A percentile compares a stretch with the other conserved stretches of the same genome.
These are phyloP conservation scores for Fusarium continuum DNA, from an alignment of 2,329 filamentous ascomycete species.

Conservation along the genomic window DNA sequence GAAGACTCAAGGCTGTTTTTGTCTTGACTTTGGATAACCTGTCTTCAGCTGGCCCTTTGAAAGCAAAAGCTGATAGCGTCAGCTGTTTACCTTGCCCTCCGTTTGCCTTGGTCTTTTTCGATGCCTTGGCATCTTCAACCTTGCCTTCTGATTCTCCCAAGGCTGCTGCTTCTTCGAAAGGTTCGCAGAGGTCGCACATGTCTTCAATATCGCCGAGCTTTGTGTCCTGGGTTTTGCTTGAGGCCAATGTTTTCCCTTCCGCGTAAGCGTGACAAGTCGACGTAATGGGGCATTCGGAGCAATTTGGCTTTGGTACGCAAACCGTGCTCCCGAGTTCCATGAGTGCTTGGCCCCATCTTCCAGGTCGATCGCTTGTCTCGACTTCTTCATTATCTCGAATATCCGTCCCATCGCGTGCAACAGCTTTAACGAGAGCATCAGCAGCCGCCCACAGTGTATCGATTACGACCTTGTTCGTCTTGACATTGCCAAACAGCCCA, in stretches of 20 bases:
- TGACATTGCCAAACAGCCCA: conserved; percentile 65
- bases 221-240: conserved; percentile 6
- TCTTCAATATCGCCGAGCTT: conserved; percentile 60
- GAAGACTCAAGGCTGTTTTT: conserved; percentile 7
- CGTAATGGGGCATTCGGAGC: conserved; percentile 60
- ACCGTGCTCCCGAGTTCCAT: conserved; percentile 73
- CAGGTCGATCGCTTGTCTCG: conserved; percentile 60
- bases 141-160: conserved; percentile 32
- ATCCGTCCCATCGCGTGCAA: conserved; percentile 52
- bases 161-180: conserved; percentile 51
- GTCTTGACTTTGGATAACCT: conserved; percentile 16
- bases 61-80: conserved; percentile 50
- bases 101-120: conserved; percentile 25
- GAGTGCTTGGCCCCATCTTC: conserved; percentile 70
- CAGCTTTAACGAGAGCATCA: conserved; percentile 61
- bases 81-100: conserved; percentile 35
- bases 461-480: conserved; percentile 61
- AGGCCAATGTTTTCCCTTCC: conserved; percentile 54
- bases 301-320: conserved; percentile 68
- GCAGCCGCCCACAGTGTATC: conserved; percentile 68
- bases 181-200: conserved; percentile 58
- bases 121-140: background rate
- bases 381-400: conserved; percentile 37
- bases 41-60: conserved; percentile 36
- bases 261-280: conserved; percentile 61